Evolutionary conservation across 2,329 filamentous ascomycete species (phyloP).

Genomic region (Sarocladium oryzae): DNA sequence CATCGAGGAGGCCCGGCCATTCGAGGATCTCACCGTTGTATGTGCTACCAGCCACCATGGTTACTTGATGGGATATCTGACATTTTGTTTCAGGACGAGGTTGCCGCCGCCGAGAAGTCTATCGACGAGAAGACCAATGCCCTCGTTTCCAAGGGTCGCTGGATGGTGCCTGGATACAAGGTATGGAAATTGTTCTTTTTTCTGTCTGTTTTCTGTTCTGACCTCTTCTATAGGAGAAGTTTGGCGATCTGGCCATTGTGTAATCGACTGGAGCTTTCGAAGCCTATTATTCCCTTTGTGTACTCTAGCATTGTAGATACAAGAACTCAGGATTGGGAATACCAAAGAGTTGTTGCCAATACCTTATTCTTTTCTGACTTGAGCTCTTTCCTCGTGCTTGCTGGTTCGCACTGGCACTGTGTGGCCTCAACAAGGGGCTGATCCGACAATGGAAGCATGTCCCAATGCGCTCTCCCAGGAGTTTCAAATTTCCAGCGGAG

Average conservation of each 20-base stretch:
- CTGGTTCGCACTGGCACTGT: too few species aligned
- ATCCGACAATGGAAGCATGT: too few species aligned
- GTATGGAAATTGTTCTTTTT: constrained; percentile 43
- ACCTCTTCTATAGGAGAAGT: constrained; percentile 74
- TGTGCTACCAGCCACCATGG: constrained; percentile 34
- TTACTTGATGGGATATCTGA: constrained; percentile 12
- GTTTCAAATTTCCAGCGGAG: too few species aligned
- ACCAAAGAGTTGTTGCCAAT: constrained; percentile 20
- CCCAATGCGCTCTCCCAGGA: too few species aligned
- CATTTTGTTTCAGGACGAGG: constrained; percentile 65
- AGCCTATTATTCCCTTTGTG: constrained; percentile 45
- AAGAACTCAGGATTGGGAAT: constrained; percentile 29
- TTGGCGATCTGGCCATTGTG: constrained; percentile 91
- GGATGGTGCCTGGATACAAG: constrained; percentile 98
- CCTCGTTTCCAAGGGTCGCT: constrained; percentile 96
- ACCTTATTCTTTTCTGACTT: not conserved
- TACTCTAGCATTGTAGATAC: constrained; percentile 69
- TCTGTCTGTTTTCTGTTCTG: constrained; percentile 29
- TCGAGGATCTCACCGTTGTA: constrained; percentile 96
- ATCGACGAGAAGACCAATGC: constrained; percentile 95
- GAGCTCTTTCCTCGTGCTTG: too few species aligned
- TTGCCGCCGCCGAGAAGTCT: constrained; percentile 86
- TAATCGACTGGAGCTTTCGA: constrained; percentile 49
- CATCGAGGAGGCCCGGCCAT: constrained; percentile 91
- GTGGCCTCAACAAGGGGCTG: too few species aligned